Evolutionary conservation across 1,284 basidiomycete species (phyloP).

Genomic region (Cutaneotrichosporon sp.): DNA sequence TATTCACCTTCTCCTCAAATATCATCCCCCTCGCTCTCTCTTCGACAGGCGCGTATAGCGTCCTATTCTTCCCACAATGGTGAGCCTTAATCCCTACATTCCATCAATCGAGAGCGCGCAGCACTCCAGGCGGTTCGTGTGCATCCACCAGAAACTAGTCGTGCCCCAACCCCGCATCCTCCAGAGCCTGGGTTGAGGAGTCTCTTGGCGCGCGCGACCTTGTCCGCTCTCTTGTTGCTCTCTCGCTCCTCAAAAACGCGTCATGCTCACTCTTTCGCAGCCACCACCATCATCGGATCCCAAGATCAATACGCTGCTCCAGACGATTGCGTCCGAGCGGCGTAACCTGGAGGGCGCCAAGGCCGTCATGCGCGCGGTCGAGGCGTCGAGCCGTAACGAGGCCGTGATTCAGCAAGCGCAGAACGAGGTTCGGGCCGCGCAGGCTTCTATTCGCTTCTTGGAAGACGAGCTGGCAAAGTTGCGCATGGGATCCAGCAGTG

Average conservation of each 20-base stretch:
- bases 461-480: constrained; percentile 47
- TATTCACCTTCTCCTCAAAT: too few relatives aligned
- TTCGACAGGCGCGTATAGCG: not conserved
- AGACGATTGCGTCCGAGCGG: constrained; percentile 44
- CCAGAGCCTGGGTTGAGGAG: too few relatives aligned
- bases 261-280: constrained; percentile 7
- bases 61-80: not conserved
- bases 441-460: constrained; percentile 45
- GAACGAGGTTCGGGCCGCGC: constrained; percentile 47
- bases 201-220: not conserved
- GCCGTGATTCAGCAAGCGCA: constrained; percentile 49
- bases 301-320: constrained; percentile 41
- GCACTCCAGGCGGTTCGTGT: too few relatives aligned
- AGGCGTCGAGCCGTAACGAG: constrained; percentile 47
- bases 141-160: too few relatives aligned
- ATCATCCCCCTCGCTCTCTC: not conserved
- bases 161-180: too few relatives aligned
- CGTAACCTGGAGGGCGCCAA: constrained; percentile 49
- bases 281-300: constrained; percentile 14
- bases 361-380: constrained; percentile 47
- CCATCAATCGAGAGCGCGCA: too few relatives aligned
- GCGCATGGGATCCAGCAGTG: constrained; percentile 21
- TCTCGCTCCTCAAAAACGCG: too few relatives aligned
- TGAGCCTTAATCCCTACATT: not conserved
- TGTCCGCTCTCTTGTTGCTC: not conserved